Evolutionary conservation across 352 stramenopile species (phyloP).

Genomic region (Globisporangium nagaii): DNA sequence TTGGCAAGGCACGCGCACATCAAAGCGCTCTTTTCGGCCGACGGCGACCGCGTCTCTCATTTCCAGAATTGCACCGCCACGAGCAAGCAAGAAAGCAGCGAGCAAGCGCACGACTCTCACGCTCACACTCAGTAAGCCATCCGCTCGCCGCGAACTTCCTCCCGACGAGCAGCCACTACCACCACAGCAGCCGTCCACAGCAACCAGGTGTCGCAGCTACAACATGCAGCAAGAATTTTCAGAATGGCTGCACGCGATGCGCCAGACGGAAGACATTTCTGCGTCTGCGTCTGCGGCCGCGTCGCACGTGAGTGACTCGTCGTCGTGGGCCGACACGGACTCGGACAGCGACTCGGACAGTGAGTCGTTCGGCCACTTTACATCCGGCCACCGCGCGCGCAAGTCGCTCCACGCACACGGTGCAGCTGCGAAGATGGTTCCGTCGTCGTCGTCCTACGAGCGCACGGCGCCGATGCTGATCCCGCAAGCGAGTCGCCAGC

Average conservation of each 20-base stretch:
- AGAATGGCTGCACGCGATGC: constrained; percentile 41
- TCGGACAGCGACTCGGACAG: constrained; percentile 26
- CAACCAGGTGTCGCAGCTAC: constrained; percentile 1
- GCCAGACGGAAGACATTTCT: constrained; percentile 14
- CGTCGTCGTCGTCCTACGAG: constrained; percentile 6
- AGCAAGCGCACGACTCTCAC: background rate
- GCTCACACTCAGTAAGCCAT: background rate
- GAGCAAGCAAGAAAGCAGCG: background rate
- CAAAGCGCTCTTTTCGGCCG: background rate
- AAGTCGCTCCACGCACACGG: background rate
- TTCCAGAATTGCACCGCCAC: constrained; percentile 16
- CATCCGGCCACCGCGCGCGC: background rate
- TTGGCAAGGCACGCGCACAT: background rate
- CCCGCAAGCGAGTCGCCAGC: constrained; percentile 16
- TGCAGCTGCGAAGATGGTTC: constrained; percentile 13
- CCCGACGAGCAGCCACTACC: background rate
- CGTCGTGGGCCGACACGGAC: constrained; percentile 62
- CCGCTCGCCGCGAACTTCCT: background rate
- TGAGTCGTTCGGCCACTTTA: constrained; percentile 9
- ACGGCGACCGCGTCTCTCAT: constrained; percentile 14
- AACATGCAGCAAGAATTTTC: constrained; percentile 25
- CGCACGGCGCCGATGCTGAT: constrained; percentile 60
- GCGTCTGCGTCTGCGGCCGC: too few relatives aligned
- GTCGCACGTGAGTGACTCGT: constrained; percentile 24
- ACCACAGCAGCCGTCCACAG: background rate